Conservation (phyloP, 2,329 filamentous ascomycete species). For the Phaeosphaeriaceae sp. region DNA sequence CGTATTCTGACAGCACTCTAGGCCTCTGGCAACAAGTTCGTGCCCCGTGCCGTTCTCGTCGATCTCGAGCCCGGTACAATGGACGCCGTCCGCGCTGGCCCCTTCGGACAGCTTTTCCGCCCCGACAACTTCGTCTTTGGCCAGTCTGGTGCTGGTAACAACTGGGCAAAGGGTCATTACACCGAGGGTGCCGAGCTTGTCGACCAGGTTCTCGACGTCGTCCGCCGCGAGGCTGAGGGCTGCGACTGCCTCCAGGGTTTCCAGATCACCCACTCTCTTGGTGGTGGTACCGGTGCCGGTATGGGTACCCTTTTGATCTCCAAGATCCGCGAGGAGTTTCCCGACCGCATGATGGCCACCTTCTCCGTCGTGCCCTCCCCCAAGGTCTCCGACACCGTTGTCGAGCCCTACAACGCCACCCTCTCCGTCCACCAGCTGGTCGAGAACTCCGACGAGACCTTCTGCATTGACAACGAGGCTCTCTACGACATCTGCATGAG, state of each 20-base stretch:
- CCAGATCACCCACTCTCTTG: slow-evolving; percentile 99
- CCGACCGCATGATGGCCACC: slow-evolving; percentile 99
- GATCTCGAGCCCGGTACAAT: slow-evolving; percentile 99
- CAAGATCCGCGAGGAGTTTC: slow-evolving; percentile 99
- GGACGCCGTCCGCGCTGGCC: slow-evolving; percentile 97
- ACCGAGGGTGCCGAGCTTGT: slow-evolving; percentile 99
- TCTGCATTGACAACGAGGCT: slow-evolving; percentile 99
- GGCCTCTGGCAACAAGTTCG: slow-evolving; percentile 98
- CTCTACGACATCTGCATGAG: slow-evolving; percentile 99
- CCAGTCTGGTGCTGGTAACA: slow-evolving; percentile 99
- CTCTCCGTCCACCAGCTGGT: slow-evolving; percentile 99
- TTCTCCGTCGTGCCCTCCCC: slow-evolving; percentile 99
- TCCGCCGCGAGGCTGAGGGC: slow-evolving; percentile 97
- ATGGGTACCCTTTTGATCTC: slow-evolving; percentile 99
- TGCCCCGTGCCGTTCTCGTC: slow-evolving; percentile 98
- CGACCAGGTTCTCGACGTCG: slow-evolving; percentile 96
- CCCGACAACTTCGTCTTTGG: slow-evolving; percentile 99
- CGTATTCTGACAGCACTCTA: slow-evolving; percentile 50
- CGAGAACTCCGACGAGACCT: slow-evolving; percentile 99
- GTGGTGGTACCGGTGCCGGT: slow-evolving; percentile 99
- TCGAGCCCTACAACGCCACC: slow-evolving; percentile 99
- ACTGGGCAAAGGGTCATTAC: slow-evolving; percentile 99
- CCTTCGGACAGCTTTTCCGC: slow-evolving; percentile 98
- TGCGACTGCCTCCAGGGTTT: slow-evolving; percentile 99
- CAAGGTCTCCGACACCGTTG: slow-evolving; percentile 99